Evolutionary conservation across 805 yeast genomes (phyloP), one percentile per base, ranked within the genome.

Genomic region (Metschnikowia arizonensis): DNA sequence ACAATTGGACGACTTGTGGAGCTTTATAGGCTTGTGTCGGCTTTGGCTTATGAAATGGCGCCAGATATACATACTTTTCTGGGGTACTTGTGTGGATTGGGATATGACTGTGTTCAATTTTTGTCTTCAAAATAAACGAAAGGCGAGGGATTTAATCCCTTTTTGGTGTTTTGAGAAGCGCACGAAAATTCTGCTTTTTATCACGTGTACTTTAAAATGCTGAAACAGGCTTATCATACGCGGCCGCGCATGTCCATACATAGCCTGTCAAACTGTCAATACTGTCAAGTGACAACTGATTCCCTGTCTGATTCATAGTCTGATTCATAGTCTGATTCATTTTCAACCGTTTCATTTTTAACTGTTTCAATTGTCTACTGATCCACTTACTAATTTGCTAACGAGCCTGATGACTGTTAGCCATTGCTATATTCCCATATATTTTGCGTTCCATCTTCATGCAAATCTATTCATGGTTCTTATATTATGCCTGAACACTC

Each of bases 131-230:
- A 49, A 50, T 52, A 50, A 44, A 47, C 48, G 51, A 45, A 40
- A 49, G 33, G 50, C 44, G 25, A 45, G 52, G 55, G 49, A 45
- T 51, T 51, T 49, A 51, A 53, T 48, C 50, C 57, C 52, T 50
- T 53, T 53, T 53, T 44, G 56, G 55, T 48, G 52, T 37, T 23
- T 33, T 34, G 57, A 46, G 45, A 17, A 40, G 55, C 50, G 52
- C 57, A 53, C 57, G 57, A 40, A 30, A 38, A 36, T 29, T 14
- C 45, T 33, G 36, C 15, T 11, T 14, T 40, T 15, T 40, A 42
- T 28, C 17, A 18, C 42, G 28, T 34, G 44, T 30, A 33, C 50
- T 17, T n/a, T 7, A n/a, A 24, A 44, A 29, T 37, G 40, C 48
- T 31, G 36, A 23, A 23, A 12, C 24, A 24, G 38, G 38, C 38